These are phyloP conservation scores for Lodderomyces margitis DNA, from an alignment of 1,139 yeast species.

Conservation along the genomic window DNA sequence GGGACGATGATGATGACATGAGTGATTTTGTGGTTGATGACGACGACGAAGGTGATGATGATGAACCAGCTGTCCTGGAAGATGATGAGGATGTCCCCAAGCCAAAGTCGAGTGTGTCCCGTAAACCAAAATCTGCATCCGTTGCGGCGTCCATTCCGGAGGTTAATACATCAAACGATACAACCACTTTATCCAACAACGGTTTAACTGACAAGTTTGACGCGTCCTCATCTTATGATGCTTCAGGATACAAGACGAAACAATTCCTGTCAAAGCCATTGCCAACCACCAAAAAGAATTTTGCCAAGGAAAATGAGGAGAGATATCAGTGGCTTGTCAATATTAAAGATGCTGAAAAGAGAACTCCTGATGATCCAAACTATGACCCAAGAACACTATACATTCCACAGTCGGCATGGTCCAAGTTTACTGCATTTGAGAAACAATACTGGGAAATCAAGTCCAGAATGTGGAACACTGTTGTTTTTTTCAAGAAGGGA, in stretches of 20 bases:
- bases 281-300: constrained; percentile 40
- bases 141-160: constrained; percentile 8
- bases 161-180: constrained; percentile 4
- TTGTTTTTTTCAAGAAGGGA: constrained; percentile 95
- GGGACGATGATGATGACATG: constrained; percentile 35
- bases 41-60: constrained; percentile 24
- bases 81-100: constrained; percentile 20
- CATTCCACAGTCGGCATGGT: constrained; percentile 88
- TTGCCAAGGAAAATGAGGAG: constrained; percentile 81
- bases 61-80: constrained; percentile 16
- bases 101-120: constrained; percentile 7
- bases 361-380: constrained; percentile 68
- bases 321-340: constrained; percentile 91
- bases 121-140: constrained; percentile 6
- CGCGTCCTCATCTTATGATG: constrained; percentile 20
- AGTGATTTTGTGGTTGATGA: constrained; percentile 44
- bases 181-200: constrained; percentile 4
- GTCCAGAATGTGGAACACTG: constrained; percentile 93
- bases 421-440: constrained; percentile 90
- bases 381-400: constrained; percentile 87
- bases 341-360: constrained; percentile 79
- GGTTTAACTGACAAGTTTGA: constrained; percentile 28
- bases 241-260: constrained; percentile 11
- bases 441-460: constrained; percentile 98
- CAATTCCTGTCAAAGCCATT: constrained; percentile 12